Evolutionary conservation across 305 asterid genomes (phyloP).

Genomic region (Solanum aculeatissimum): DNA sequence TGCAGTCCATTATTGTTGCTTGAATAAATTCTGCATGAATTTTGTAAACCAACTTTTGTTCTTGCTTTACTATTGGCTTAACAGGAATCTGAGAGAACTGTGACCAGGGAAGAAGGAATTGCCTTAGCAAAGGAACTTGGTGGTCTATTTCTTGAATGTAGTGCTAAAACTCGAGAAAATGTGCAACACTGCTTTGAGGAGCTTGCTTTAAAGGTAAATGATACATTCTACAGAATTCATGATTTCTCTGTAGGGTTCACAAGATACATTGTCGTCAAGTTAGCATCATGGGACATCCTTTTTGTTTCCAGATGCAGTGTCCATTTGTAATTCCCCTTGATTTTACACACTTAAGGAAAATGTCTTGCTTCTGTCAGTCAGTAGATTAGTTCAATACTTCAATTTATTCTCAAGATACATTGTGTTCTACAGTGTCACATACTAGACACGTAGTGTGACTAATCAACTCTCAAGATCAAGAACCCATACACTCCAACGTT

Average conservation of each 20-base stretch:
- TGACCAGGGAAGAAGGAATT: slow-evolving; percentile 77
- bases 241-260: neutral
- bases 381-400: neutral
- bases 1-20: neutral
- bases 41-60: neutral
- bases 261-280: neutral
- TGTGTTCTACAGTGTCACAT: neutral
- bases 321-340: neutral
- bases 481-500: neutral
- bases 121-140: slow-evolving; percentile 77
- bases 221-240: neutral
- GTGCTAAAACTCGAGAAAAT: slow-evolving; percentile 81
- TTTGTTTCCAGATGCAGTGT: neutral
- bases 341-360: neutral
- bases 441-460: neutral
- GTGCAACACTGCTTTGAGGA: slow-evolving; percentile 77
- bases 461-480: neutral
- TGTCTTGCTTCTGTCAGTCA: neutral
- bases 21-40: neutral
- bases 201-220: slow-evolving; percentile 55
- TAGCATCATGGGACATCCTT: neutral
- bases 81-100: slow-evolving; percentile 81
- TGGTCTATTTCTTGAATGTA: slow-evolving; percentile 65
- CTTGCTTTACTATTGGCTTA: neutral
- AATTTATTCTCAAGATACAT: neutral